Evolutionary conservation across 2,329 filamentous ascomycete genomes (phyloP).

Genomic region (Trichophyton schoenleinii): DNA sequence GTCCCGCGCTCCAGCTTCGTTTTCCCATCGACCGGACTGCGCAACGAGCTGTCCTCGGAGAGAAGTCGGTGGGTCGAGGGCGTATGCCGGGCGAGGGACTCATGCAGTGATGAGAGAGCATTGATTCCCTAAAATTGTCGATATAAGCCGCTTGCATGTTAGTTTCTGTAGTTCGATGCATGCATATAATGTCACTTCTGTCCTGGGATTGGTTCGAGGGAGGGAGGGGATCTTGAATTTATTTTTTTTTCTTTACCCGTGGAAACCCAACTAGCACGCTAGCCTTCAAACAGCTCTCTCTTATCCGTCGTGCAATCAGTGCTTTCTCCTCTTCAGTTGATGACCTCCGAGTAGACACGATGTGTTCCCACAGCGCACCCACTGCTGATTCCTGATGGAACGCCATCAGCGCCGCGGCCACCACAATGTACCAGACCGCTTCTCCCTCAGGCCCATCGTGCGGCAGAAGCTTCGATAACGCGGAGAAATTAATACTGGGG

Average conservation of each 20-base stretch:
- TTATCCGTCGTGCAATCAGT: constrained; percentile 16
- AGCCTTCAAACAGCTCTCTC: constrained; percentile 19
- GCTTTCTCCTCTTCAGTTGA: constrained; percentile 9
- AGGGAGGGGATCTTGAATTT: too few relatives aligned
- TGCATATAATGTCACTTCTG: neutral
- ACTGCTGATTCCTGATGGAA: constrained; percentile 19
- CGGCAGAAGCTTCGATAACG: constrained; percentile 6
- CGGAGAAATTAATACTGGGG: constrained; percentile 6
- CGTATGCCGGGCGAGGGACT: constrained; percentile 13
- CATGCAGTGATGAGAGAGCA: constrained; percentile 17
- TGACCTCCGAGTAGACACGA: constrained; percentile 2
- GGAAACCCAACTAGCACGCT: constrained; percentile 22
- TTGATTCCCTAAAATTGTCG: constrained; percentile 16
- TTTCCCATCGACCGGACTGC: constrained; percentile 8
- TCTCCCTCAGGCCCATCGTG: constrained; percentile 4
- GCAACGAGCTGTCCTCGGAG: constrained; percentile 14
- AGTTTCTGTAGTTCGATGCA: neutral
- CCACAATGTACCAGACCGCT: constrained; percentile 19
- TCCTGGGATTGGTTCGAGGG: neutral
- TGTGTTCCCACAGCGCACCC: constrained; percentile 18
- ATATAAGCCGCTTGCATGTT: too few relatives aligned
- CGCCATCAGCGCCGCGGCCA: constrained; percentile 17
- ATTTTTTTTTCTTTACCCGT: constrained; percentile 12
- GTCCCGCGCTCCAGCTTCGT: constrained; percentile 18
- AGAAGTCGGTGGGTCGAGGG: constrained; percentile 12